These are phyloP conservation scores for Pichia sp. DNA, from an alignment of 1,139 yeast genomes.

Conservation along the genomic window DNA sequence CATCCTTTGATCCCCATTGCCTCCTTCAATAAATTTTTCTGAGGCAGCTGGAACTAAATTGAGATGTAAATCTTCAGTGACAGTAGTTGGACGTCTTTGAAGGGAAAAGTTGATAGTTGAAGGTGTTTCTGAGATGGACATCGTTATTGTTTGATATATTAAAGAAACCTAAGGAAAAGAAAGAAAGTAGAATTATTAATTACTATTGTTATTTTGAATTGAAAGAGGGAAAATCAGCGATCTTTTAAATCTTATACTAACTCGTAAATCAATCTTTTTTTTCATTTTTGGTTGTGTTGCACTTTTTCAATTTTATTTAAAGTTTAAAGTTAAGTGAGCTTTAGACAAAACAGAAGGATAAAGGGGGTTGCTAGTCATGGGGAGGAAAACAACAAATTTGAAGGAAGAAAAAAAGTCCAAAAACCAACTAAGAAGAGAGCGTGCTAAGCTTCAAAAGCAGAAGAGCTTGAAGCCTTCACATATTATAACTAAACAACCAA, in stretches of 20 bases:
- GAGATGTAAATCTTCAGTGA: conserved; percentile 6
- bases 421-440: conserved; percentile 61
- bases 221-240: background rate
- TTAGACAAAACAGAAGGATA: background rate
- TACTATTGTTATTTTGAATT: background rate
- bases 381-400: background rate
- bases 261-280: background rate
- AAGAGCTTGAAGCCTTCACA: background rate
- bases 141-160: background rate
- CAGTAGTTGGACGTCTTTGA: conserved; percentile 4
- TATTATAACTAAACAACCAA: background rate
- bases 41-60: background rate
- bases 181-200: background rate
- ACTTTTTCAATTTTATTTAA: background rate
- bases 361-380: background rate
- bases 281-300: background rate
- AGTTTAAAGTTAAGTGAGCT: background rate
- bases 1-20: background rate
- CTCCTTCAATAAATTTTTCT: background rate
- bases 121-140: background rate
- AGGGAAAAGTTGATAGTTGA: background rate
- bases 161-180: background rate
- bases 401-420: conserved; percentile 34
- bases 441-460: conserved; percentile 36
- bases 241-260: background rate